phyloP scores from a whole-genome alignment of 306 rosid species.

The Lagenaria siceraria region DNA sequence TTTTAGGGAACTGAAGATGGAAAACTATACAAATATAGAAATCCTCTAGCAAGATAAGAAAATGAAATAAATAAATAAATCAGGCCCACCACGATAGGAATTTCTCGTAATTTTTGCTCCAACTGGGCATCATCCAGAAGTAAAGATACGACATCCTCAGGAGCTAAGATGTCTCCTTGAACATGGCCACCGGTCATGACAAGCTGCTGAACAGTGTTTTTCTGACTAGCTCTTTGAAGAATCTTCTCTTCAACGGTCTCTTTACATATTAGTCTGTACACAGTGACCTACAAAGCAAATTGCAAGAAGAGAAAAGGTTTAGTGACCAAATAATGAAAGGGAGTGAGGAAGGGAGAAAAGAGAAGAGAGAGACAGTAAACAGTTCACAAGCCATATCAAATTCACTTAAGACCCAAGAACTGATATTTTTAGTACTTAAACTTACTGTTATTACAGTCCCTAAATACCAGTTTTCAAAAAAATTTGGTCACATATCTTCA shows the following conservation, averaged over 20 bases:
- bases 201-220: constrained; percentile 96
- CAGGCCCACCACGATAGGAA: constrained; percentile 60
- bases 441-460: neutral
- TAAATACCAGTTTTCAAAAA: neutral
- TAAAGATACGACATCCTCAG: constrained; percentile 93
- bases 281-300: constrained; percentile 55
- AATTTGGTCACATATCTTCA: neutral
- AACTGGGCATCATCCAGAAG: constrained; percentile 93
- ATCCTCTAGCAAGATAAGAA: neutral
- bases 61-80: neutral
- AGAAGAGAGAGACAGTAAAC: neutral
- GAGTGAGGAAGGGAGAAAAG: neutral
- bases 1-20: neutral
- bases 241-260: constrained; percentile 99
- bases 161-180: constrained; percentile 93
- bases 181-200: constrained; percentile 99
- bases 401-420: neutral
- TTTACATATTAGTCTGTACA: constrained; percentile 90
- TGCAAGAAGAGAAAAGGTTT: neutral
- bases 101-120: constrained; percentile 80
- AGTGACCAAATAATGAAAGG: neutral
- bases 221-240: constrained; percentile 92
- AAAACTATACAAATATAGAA: neutral
- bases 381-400: neutral
- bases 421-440: neutral